Percentiles rank a stretch among this genome's conserved stretches.
Conservation (phyloP, 139 green algal genomes). For the Chlamydomonas incerta region DNA sequence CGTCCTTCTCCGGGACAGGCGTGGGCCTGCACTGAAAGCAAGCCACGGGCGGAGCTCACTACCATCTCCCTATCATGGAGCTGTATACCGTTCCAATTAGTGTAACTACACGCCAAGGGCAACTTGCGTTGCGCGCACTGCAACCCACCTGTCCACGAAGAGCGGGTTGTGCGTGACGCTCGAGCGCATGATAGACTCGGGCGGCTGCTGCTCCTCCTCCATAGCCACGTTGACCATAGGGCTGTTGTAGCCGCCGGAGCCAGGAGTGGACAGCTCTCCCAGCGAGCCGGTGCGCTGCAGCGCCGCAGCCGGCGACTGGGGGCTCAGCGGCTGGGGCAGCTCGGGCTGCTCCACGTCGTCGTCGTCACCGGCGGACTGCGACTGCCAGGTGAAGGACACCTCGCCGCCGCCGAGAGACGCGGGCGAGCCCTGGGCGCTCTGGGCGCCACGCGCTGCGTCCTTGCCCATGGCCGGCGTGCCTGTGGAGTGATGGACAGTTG, state of each 20-base stretch:
- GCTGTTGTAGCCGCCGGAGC: slow-evolving; percentile 22
- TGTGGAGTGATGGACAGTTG: too few species aligned
- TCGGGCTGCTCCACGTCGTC: not conserved
- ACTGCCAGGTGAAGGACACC: not conserved
- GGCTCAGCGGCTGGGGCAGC: not conserved
- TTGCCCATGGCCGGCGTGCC: too few species aligned
- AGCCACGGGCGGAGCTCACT: too few species aligned
- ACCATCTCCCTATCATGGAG: too few species aligned
- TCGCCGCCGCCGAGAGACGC: not conserved
- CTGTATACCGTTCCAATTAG: too few species aligned
- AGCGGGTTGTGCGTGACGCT: slow-evolving; percentile 28
- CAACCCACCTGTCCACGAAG: slow-evolving; percentile 13
- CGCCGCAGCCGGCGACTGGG: not conserved
- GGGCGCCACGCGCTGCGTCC: too few species aligned
- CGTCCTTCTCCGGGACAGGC: too few species aligned
- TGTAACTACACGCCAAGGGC: too few species aligned
- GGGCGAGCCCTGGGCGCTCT: not conserved
- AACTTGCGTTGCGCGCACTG: too few species aligned
- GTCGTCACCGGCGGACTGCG: not conserved
- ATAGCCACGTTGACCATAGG: not conserved
- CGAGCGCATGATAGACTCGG: not conserved
- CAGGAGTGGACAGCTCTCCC: slow-evolving; percentile 25
- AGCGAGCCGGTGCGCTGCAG: not conserved
- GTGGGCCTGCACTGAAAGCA: too few species aligned
- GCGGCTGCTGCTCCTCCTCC: too few species aligned